Percentiles rank a stretch among this genome's conserved stretches.
Evolutionary conservation across 441 rosid species (phyloP).

Genomic region (Aleurites moluccanus): DNA sequence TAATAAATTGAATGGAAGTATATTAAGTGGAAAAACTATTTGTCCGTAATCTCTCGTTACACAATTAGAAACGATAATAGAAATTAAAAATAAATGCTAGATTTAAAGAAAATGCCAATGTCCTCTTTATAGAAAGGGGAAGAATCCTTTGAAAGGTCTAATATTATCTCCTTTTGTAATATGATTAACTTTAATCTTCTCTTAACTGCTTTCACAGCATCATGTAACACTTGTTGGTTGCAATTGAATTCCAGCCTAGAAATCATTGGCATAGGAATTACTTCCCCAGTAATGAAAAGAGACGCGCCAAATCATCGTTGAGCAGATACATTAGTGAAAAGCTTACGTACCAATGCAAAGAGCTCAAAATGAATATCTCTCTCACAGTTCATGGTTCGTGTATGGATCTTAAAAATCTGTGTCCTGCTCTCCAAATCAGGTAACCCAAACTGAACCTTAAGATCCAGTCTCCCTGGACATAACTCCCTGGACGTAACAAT

Average conservation of each 20-base stretch:
- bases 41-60: not conserved
- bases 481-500: conserved; percentile 79
- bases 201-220: not conserved
- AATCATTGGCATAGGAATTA: not conserved
- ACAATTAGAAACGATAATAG: not conserved
- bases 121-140: not conserved
- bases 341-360: conserved; percentile 62
- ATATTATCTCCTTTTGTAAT: not conserved
- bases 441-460: conserved; percentile 94
- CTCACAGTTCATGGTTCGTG: conserved; percentile 94
- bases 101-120: not conserved
- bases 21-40: not conserved
- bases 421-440: conserved; percentile 94
- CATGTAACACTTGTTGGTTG: not conserved
- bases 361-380: conserved; percentile 90
- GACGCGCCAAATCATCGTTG: not conserved
- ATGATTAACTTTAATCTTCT: not conserved
- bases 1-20: not conserved
- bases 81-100: not conserved
- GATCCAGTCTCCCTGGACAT: conserved; percentile 94
- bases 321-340: not conserved
- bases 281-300: not conserved
- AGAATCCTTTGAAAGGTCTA: not conserved
- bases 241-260: not conserved
- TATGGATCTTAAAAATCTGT: conserved; percentile 94